Base-by-base conservation (phyloP, 345 rosid genomes). In the Rubroshorea leprosula region DNA sequence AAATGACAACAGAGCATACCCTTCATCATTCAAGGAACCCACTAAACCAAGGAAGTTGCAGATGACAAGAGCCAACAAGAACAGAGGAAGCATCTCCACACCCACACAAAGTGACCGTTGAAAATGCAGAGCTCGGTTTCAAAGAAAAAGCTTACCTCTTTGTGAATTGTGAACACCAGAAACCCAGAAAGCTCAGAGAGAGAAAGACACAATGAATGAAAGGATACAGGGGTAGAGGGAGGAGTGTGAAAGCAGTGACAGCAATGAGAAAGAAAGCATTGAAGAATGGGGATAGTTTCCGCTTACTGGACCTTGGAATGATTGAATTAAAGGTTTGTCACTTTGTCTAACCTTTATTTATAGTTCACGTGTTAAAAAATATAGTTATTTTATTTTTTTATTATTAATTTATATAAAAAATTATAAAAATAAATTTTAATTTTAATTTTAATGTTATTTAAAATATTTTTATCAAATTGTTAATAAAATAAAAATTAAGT, bases 1-100 rank as follows among this genome's bases (percentile, higher is more conserved):
- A 23, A 90, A 77, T 14, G 89, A 79, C 45, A 93, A 66, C 68
- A 93, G 85, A 9, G 95, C 96, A 59, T 57, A 68, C 13, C 96
- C 96, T 61, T 93, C 97, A 24, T 60, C 71, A 58, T 81, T 83
- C 77, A 86, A 29, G 63, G 63, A 66, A 57, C 6, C 65, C 63
- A 69, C 75, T 8, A 20, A 23, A 14, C 48, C 69, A 58, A 43
- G 19, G 51, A 25, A 50, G 76, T 58, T 67, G 73, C 68, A 71
- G 64, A 85, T 57, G 61, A 78, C 54, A 47, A 71, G 48, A 58
- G 63, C 7, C 48, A 68, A 49, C 38, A 66, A 35, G 54, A 76
- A 27, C n/a, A 80, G 29, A 18, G 74, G 53, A 57, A 68, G 24
- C 86, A 35, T 35, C 52, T 52, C 57, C 53, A 43, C 62, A 47